Conservation (phyloP, 2,329 filamentous ascomycete genomes). For the Alternaria viburni region DNA sequence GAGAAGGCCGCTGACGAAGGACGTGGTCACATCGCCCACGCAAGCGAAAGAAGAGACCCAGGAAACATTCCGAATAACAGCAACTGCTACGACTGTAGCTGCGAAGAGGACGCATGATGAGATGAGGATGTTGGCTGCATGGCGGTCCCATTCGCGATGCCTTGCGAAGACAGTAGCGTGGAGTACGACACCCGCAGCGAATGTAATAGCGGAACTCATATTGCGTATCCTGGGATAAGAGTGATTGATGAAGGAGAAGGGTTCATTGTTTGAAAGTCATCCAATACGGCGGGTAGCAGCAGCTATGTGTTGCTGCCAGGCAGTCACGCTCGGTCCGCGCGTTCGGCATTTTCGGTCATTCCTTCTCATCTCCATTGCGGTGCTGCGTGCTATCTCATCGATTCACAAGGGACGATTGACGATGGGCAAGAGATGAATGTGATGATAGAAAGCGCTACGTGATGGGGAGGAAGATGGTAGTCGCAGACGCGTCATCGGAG, state of each 20-base stretch:
- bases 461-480: background rate
- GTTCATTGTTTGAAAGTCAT: background rate
- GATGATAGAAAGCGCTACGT: background rate
- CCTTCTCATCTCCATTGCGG: background rate
- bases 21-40: background rate
- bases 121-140: background rate
- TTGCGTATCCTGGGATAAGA: background rate
- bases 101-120: background rate
- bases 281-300: background rate
- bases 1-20: conserved; percentile 2
- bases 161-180: conserved; percentile 6
- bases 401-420: background rate
- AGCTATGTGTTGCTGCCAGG: background rate
- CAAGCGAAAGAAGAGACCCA: background rate
- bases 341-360: background rate
- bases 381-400: fast-evolving
- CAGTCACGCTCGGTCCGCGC: background rate
- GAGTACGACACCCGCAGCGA: conserved; percentile 4
- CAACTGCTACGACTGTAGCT: background rate
- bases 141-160: conserved; percentile 13
- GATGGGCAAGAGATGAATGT: too few species aligned
- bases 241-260: background rate
- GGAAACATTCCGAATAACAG: background rate
- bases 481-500: background rate
- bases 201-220: background rate